These are phyloP conservation scores for Solanum chacoense DNA, from an alignment of 305 asterid genomes.

Conservation along the genomic window DNA sequence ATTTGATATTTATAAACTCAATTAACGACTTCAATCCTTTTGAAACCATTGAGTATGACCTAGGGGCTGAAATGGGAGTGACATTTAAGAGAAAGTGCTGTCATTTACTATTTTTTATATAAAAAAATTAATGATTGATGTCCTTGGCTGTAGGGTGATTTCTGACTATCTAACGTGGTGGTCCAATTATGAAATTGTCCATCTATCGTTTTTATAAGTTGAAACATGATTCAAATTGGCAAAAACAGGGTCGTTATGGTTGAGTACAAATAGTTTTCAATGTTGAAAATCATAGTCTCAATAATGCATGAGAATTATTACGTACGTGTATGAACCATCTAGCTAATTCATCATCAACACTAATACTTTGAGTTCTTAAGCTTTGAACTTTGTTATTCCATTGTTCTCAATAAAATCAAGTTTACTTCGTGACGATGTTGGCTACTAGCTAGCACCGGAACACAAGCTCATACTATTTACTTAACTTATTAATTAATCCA, in stretches of 20 bases:
- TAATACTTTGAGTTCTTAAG: background rate
- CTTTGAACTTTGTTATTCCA: background rate
- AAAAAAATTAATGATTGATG: background rate
- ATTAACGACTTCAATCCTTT: background rate
- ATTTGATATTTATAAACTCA: background rate
- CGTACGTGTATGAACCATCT: background rate
- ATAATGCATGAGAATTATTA: background rate
- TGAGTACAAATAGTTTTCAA: background rate
- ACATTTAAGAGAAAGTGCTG: background rate
- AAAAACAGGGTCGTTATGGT: background rate
- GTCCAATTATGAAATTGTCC: background rate
- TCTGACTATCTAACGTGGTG: constrained; percentile 8
- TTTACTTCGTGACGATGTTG: background rate
- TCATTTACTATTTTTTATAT: background rate
- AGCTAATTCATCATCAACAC: background rate
- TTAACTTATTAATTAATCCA: background rate
- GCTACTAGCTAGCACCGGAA: background rate
- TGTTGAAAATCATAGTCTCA: background rate
- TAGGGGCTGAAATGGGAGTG: background rate
- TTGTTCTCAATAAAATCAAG: background rate
- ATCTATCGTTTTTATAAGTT: background rate
- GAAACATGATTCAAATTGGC: background rate
- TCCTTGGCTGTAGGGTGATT: constrained; percentile 1
- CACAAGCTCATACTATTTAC: background rate
- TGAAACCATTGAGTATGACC: background rate